Evolutionary conservation across 2,329 filamentous ascomycete genomes (phyloP).

Genomic region (Ceratocystis eucalypticola): DNA sequence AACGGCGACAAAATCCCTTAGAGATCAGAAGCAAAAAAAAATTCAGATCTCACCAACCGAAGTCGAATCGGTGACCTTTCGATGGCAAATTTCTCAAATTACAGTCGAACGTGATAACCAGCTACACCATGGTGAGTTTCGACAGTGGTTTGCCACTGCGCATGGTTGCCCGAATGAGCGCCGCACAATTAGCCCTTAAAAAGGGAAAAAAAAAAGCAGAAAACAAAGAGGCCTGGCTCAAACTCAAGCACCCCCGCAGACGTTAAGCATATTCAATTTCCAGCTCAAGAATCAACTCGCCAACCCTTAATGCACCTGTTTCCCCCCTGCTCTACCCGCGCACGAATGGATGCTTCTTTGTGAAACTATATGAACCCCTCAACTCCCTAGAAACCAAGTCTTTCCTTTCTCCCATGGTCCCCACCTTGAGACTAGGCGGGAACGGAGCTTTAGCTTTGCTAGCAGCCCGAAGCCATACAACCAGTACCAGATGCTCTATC

Average conservation of each 20-base stretch:
- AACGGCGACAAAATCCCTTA: too few relatives aligned
- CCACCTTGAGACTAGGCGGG: neutral
- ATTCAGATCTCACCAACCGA: constrained; percentile 18
- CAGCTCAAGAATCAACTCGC: too few relatives aligned
- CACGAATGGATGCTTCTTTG: too few relatives aligned
- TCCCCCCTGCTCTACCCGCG: too few relatives aligned
- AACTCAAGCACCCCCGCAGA: too few relatives aligned
- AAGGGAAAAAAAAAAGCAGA: neutral
- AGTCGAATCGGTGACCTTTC: constrained; percentile 20
- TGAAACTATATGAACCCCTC: too few relatives aligned
- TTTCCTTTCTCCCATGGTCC: neutral
- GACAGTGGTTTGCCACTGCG: constrained; percentile 17
- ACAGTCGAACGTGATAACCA: constrained; percentile 19
- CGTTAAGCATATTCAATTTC: too few relatives aligned
- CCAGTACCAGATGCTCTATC: neutral
- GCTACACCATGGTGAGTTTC: constrained; percentile 19
- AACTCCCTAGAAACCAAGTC: too few relatives aligned
- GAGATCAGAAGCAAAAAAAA: neutral
- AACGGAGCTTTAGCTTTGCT: neutral
- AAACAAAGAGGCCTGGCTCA: too few relatives aligned
- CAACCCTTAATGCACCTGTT: too few relatives aligned
- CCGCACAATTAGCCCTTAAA: neutral
- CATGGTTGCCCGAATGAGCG: neutral
- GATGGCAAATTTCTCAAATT: constrained; percentile 19
- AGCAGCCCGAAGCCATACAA: neutral